phyloP scores from a whole-genome alignment of 73 alveolate species.

The Blepharisma stoltei region DNA sequence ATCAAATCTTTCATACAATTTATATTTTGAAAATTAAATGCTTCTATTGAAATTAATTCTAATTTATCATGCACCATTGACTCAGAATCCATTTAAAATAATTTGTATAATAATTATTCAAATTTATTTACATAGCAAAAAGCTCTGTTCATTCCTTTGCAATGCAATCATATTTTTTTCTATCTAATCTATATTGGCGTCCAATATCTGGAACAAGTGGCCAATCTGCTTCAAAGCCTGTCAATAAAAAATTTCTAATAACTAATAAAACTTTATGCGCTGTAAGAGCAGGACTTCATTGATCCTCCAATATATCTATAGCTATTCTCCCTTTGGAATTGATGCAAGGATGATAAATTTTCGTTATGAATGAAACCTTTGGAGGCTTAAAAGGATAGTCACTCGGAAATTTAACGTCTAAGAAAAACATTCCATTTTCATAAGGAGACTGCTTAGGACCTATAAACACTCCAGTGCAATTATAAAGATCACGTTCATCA shows the following conservation, averaged over 20 bases:
- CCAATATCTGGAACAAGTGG: conserved; percentile 89
- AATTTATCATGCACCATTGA: too few relatives aligned
- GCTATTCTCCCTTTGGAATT: conserved; percentile 46
- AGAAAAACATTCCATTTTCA: conserved; percentile 49
- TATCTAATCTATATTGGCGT: conserved; percentile 67
- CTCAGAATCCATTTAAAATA: too few relatives aligned
- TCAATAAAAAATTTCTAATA: conserved; percentile 61
- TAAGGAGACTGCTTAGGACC: conserved; percentile 41
- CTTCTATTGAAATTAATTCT: too few relatives aligned
- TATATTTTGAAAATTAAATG: too few relatives aligned
- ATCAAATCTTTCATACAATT: too few relatives aligned
- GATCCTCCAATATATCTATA: conserved; percentile 70
- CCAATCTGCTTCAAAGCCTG: conserved; percentile 82
- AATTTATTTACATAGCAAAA: too few relatives aligned
- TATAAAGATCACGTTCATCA: conserved; percentile 61
- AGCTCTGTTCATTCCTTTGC: conserved; percentile 80
- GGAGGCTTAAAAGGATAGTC: conserved; percentile 72
- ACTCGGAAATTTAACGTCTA: conserved; percentile 36
- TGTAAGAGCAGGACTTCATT: conserved; percentile 81
- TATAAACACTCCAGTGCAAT: conserved; percentile 56
- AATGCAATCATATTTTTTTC: conserved; percentile 55
- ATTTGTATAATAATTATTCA: too few relatives aligned
- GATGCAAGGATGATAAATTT: neutral
- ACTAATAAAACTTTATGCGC: conserved; percentile 65
- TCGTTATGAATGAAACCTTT: conserved; percentile 44